Evolutionary conservation across 768 basidiomycete species (phyloP).

Genomic region (Russula compacta): DNA sequence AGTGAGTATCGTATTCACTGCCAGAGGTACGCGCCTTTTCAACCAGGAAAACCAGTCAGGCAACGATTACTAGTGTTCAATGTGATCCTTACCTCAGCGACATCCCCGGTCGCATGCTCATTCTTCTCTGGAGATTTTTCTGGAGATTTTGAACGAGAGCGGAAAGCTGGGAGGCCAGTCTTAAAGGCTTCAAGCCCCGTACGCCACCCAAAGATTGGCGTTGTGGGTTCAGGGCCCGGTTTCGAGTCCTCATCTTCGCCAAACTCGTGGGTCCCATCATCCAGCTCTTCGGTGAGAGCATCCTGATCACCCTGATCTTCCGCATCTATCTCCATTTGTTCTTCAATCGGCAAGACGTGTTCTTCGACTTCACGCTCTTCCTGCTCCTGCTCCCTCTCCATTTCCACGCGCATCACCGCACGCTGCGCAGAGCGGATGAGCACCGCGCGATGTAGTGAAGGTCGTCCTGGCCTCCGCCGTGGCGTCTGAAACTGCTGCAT

Average conservation of each 20-base stretch:
- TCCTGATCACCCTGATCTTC: constrained; percentile 9
- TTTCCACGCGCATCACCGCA: constrained; percentile 42
- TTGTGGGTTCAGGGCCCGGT: constrained; percentile 26
- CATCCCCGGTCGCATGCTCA: constrained; percentile 5
- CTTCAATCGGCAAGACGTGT: constrained; percentile 12
- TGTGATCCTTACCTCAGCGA: constrained; percentile 2
- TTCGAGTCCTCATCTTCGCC: constrained; percentile 20
- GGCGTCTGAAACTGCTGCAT: constrained; percentile 19
- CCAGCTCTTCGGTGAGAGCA: constrained; percentile 7
- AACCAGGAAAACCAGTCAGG: background rate
- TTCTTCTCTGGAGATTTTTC: constrained; percentile 21
- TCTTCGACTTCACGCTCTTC: constrained; percentile 29
- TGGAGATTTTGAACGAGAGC: constrained; percentile 23
- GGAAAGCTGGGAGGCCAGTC: constrained; percentile 26
- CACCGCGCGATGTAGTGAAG: constrained; percentile 58
- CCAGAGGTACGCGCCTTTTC: background rate
- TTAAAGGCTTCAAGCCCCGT: constrained; percentile 29
- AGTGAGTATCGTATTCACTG: constrained; percentile 19
- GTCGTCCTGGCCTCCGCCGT: constrained; percentile 27
- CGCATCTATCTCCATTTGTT: constrained; percentile 18
- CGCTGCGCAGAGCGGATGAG: constrained; percentile 63
- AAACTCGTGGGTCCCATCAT: constrained; percentile 23
- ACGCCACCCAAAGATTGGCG: constrained; percentile 26
- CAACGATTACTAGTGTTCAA: background rate
- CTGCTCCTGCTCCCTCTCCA: constrained; percentile 42